These are phyloP conservation scores for Fraxinus floribunda DNA, from an alignment of 305 asterid genomes.

Conservation along the genomic window DNA sequence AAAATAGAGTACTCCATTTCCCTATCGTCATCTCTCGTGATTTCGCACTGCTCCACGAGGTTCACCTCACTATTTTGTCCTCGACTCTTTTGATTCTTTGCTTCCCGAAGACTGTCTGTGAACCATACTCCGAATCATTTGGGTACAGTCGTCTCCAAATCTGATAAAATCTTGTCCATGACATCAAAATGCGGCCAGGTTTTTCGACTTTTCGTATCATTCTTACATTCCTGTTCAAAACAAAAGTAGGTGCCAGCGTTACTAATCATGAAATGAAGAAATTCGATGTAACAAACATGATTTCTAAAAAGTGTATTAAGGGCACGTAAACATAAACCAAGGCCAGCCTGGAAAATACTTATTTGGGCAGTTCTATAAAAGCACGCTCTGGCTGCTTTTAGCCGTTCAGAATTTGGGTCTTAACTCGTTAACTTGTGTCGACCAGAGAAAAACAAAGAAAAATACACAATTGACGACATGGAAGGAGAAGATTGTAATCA, in stretches of 20 bases:
- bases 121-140: constrained; percentile 34
- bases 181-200: constrained; percentile 80
- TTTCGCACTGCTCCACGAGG: not conserved
- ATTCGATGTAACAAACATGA: not conserved
- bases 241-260: constrained; percentile 13
- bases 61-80: constrained; percentile 9
- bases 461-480: not conserved
- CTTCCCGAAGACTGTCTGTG: not conserved
- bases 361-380: not conserved
- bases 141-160: constrained; percentile 37
- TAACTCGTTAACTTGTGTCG: not conserved
- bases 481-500: not conserved
- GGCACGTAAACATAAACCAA: not conserved
- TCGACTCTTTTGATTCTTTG: not conserved
- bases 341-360: not conserved
- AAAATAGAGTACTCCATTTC: constrained; percentile 3
- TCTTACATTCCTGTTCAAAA: constrained; percentile 67
- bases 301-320: not conserved
- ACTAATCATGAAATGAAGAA: not conserved
- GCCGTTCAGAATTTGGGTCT: not conserved
- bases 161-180: constrained; percentile 54
- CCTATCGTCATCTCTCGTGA: not conserved
- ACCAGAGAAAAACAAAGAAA: not conserved
- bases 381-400: not conserved
- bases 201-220: constrained; percentile 42